Base-by-base conservation (phyloP, 352 stramenopile genomes). In the Pythium volutum region DNA sequence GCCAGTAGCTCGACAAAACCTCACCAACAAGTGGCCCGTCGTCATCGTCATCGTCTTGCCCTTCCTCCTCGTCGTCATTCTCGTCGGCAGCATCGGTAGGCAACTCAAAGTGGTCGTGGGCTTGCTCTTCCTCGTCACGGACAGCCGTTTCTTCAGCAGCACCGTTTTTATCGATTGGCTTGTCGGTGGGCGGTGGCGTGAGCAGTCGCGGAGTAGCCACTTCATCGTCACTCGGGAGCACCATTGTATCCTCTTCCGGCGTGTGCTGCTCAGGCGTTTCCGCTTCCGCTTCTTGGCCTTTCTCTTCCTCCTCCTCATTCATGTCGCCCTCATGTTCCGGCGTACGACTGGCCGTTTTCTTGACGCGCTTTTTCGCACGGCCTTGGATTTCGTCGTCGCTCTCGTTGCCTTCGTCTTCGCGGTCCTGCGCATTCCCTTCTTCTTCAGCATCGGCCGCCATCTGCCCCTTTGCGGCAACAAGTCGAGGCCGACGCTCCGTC, bases 331-430 rank as follows among this genome's bases (percentile, higher is more conserved):
- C 42, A 29, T 12, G n/a, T 27, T 27, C 42, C 10, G 27, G 5
- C 20, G 39, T 3, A 25, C 41, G 34, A 4, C 31, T 36, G 3
- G 31, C 14, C 31, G 49, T 41, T 23, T 34, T 50, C 34, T 64
- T 69, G 2, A 11, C 7, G 1, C 62, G 54, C 25, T 70, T 70
- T 27, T 51, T 62, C 20, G 50, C 49, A 15, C 63, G 56, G 10
- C 56, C 63, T 25, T 58, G 16, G 25, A 66, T 70, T 25, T 68
- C 59, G 1, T 66, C 59, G 16, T 51, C 39, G 20, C 53, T 59
- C 5, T 52, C 39, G 18, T 18, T 12, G n/a, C 4, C 39, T 1
- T 16, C 26, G 12, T 16, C 27, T 9, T 51, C 20, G 11, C 20
- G 14, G 10, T 48, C 10, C 42, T 25, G 42, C 42, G 22, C 8